These are phyloP conservation scores for Alternaria dauci DNA, from an alignment of 2,329 filamentous ascomycete species.

Conservation along the genomic window DNA sequence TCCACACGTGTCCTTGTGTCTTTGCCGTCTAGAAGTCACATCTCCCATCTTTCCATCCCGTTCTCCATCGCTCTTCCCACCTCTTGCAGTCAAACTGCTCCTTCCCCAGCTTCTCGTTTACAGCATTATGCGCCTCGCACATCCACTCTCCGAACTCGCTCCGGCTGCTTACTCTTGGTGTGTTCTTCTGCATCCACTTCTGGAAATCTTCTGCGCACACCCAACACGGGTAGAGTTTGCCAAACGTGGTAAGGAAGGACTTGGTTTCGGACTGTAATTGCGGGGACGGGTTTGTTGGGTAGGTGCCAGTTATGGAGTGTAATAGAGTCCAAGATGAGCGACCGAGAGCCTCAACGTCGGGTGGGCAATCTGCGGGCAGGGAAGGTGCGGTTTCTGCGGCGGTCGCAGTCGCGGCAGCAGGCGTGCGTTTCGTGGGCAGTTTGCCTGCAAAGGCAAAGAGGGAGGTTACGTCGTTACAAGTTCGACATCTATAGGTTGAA, in stretches of 20 bases:
- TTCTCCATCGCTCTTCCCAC: slow-evolving; percentile 96
- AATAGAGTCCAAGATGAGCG: slow-evolving; percentile 92
- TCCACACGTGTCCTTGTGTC: neutral
- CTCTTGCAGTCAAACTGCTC: slow-evolving; percentile 83
- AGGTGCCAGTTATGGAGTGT: slow-evolving; percentile 88
- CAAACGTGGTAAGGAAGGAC: slow-evolving; percentile 81
- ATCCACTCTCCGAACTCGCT: slow-evolving; percentile 83
- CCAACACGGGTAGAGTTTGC: slow-evolving; percentile 94
- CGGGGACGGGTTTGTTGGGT: slow-evolving; percentile 74
- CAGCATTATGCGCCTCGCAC: slow-evolving; percentile 86
- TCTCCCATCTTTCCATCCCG: slow-evolving; percentile 78
- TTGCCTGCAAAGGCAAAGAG: slow-evolving; percentile 66
- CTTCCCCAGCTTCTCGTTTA: slow-evolving; percentile 91
- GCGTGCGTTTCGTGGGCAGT: slow-evolving; percentile 42
- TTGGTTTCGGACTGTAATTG: slow-evolving; percentile 78
- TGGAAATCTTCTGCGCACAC: slow-evolving; percentile 93
- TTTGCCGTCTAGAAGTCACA: slow-evolving; percentile 60
- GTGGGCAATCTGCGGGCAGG: slow-evolving; percentile 75
- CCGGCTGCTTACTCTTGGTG: slow-evolving; percentile 66
- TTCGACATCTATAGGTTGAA: slow-evolving; percentile 66
- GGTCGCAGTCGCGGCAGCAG: slow-evolving; percentile 27
- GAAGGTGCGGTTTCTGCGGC: slow-evolving; percentile 44
- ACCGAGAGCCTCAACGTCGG: slow-evolving; percentile 87
- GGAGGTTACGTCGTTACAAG: slow-evolving; percentile 69
- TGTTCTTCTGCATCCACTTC: slow-evolving; percentile 76